phyloP scores from a whole-genome alignment of 768 basidiomycete genomes.

The Lactarius pseudohatsudake region DNA sequence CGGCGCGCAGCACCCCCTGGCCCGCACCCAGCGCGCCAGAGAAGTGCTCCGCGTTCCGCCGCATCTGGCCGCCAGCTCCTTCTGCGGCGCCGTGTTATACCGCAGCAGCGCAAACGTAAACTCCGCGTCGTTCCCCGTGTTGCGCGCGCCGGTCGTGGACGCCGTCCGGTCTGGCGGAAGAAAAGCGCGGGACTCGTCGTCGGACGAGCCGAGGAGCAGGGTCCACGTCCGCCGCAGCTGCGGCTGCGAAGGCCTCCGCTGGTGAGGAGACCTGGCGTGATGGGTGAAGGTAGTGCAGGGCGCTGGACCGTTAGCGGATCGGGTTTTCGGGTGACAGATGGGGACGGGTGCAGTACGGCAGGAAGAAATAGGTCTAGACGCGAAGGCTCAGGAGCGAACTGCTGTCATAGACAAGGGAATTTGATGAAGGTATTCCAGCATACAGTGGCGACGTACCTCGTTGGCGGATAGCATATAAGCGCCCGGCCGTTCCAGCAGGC shows the following conservation, averaged over 20 bases:
- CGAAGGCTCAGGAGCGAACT: conserved; percentile 41
- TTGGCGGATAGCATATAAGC: conserved; percentile 50
- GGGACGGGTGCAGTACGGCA: not conserved
- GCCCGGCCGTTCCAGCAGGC: conserved; percentile 55
- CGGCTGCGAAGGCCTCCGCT: not conserved
- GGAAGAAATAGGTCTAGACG: conserved; percentile 17
- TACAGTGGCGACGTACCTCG: conserved; percentile 43
- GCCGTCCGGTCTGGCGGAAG: conserved; percentile 28
- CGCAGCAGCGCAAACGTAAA: too few species aligned
- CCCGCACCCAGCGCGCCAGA: conserved; percentile 34
- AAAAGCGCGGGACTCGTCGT: conserved; percentile 30
- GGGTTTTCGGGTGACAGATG: conserved; percentile 35
- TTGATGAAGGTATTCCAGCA: not conserved
- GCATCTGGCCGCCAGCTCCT: conserved; percentile 23
- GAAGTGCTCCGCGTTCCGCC: conserved; percentile 1
- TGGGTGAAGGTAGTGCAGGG: conserved; percentile 28
- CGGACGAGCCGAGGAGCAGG: conserved; percentile 16
- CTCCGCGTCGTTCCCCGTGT: conserved; percentile 3
- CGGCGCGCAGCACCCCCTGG: too few species aligned
- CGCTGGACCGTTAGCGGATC: conserved; percentile 8
- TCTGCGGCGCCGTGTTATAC: too few species aligned
- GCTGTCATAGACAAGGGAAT: conserved; percentile 35
- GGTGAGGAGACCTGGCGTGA: conserved; percentile 25
- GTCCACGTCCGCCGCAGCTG: conserved; percentile 1
- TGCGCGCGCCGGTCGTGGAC: not conserved